Percentiles rank a stretch among this genome's conserved stretches.
These are phyloP conservation scores for Maudiozyma serrabonitensis DNA, from an alignment of 805 yeast species.

Conservation along the genomic window DNA sequence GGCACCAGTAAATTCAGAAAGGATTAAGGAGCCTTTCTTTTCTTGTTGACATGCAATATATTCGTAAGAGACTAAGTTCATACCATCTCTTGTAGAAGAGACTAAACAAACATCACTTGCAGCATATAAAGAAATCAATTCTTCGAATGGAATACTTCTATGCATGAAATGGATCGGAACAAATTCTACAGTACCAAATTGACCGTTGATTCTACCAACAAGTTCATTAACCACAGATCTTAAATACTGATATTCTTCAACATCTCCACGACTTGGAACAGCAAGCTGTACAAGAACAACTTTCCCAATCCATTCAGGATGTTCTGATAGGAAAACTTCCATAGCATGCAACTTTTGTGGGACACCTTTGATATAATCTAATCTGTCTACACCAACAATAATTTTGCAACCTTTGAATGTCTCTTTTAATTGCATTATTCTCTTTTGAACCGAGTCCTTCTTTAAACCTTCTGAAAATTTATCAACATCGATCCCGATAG, in stretches of 20 bases:
- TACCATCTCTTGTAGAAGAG: slow-evolving; percentile 93
- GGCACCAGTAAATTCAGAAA: slow-evolving; percentile 98
- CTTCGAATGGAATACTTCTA: slow-evolving; percentile 82
- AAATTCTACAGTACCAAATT: slow-evolving; percentile 92
- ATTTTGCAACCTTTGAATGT: slow-evolving; percentile 71
- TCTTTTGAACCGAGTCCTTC: slow-evolving; percentile 47
- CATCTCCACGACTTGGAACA: slow-evolving; percentile 95
- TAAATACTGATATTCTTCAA: slow-evolving; percentile 90
- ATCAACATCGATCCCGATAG: slow-evolving; percentile 97
- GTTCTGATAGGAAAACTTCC: slow-evolving; percentile 82
- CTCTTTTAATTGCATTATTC: slow-evolving; percentile 54
- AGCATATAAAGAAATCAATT: slow-evolving; percentile 78
- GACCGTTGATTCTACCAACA: slow-evolving; percentile 93
- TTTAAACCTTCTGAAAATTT: slow-evolving; percentile 75
- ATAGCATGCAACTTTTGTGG: slow-evolving; percentile 96
- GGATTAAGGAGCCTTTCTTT: slow-evolving; percentile 73
- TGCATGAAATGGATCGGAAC: slow-evolving; percentile 97
- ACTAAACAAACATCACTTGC: slow-evolving; percentile 87
- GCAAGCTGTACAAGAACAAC: slow-evolving; percentile 94
- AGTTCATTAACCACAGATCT: slow-evolving; percentile 92
- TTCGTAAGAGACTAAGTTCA: slow-evolving; percentile 94
- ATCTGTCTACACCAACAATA: slow-evolving; percentile 92
- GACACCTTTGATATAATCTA: slow-evolving; percentile 95
- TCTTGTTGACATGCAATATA: slow-evolving; percentile 91
- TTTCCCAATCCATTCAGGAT: slow-evolving; percentile 98